Evolutionary conservation across 371 early-diverging fungal genomes (phyloP).

Genomic region (Mucor irregularis): DNA sequence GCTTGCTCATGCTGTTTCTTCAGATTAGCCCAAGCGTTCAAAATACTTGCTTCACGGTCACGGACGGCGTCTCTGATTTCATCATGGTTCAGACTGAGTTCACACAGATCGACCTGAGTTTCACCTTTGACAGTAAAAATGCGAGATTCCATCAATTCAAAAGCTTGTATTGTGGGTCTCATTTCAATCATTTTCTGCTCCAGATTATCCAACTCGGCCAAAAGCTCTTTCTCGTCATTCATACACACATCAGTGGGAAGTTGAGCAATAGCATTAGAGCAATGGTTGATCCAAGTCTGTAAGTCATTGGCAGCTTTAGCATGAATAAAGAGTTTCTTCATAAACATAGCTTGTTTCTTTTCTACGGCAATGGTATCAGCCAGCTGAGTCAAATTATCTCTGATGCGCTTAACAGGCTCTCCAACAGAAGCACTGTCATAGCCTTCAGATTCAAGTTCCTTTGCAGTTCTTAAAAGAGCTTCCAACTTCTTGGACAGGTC

Average conservation of each 20-base stretch:
- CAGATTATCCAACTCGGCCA: conserved; percentile 33
- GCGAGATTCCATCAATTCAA: conserved; percentile 36
- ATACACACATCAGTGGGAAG: conserved; percentile 42
- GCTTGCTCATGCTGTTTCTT: conserved; percentile 28
- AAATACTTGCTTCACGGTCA: conserved; percentile 27
- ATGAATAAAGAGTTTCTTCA: conserved; percentile 40
- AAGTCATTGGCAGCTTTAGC: conserved; percentile 42
- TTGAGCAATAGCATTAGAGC: conserved; percentile 36
- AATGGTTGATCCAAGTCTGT: conserved; percentile 45
- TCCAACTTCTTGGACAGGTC: conserved; percentile 24
- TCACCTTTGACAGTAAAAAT: conserved; percentile 34
- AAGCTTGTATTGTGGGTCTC: conserved; percentile 40
- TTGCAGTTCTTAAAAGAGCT: conserved; percentile 20
- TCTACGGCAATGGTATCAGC: conserved; percentile 24
- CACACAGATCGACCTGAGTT: conserved; percentile 21
- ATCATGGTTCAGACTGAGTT: conserved; percentile 24
- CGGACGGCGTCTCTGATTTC: conserved; percentile 27
- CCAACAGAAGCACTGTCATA: conserved; percentile 26
- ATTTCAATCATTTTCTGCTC: conserved; percentile 40
- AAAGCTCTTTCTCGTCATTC: conserved; percentile 41
- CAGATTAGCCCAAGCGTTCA: conserved; percentile 40
- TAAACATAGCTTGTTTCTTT: conserved; percentile 43
- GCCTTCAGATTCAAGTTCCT: conserved; percentile 22
- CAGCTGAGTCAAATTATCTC: conserved; percentile 28
- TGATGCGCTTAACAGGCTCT: conserved; percentile 26